Base-by-base conservation (phyloP, 2,329 filamentous ascomycete species). In the Aspergillaceae sp. region DNA sequence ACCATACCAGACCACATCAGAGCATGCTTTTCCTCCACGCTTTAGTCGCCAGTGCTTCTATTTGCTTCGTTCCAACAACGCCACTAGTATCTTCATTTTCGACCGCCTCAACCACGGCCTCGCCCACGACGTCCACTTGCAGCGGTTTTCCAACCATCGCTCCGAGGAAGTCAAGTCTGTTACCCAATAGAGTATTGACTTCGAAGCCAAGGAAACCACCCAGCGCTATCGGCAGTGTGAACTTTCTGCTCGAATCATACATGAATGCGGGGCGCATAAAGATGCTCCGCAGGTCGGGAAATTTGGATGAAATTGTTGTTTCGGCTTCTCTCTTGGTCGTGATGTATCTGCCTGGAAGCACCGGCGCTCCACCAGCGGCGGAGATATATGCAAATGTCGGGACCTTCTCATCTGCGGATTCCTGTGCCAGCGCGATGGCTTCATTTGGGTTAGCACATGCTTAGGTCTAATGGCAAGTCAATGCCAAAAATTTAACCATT, bases 21-120 rank as follows among this genome's bases (percentile, higher is more conserved):
- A 94, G 67, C 92, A 98, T 97, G 11, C 78, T 82, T 67, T 85
- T 89, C 63, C 92, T 84, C 92, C 92, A 97, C 3, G 82, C 84
- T 63, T 83, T 86, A 49, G 77, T 83, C 7, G 87, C 89, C 56
- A 97, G 68, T 53, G 81, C 78, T 64, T 95, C 87, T 53, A 98
- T 91, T 64, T 87, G 77, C 44, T 80, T 75, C 3, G 86, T 80
- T 61, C 91, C 88, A 1, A 97, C 77, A 0, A 83, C 81, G 0
- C 92, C 92, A 48, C 77, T 82, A 0, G 87, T 77, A 0, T 70
- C 69, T 36, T 85, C 81, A 56, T 95, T 86, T 42, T 79, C 79
- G 49, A 97, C 74, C 19, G 87, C 88, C 70, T 97, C 89, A 1
- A 97, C 84, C 1, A 94, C 83, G 0, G 91, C 90, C 65, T 94